Base-by-base conservation (phyloP, 2,329 filamentous ascomycete species). In the Xylaria sp. region DNA sequence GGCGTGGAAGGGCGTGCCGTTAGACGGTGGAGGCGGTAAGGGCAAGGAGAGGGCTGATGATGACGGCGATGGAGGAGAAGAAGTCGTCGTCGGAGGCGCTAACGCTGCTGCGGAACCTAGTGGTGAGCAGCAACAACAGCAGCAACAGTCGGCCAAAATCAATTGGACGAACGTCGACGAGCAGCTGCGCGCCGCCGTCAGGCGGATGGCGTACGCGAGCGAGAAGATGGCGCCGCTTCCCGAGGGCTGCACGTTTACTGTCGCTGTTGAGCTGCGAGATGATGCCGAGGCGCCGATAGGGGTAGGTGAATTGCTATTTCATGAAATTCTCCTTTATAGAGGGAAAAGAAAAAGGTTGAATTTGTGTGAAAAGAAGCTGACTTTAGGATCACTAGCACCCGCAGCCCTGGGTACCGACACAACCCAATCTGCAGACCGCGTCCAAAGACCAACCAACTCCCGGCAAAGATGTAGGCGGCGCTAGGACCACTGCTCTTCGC, bases 221-320 rank as follows among this genome's bases (percentile, higher is more conserved):
- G 85, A 89, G 69, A 85, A 82, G 65, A 83, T 93, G 70, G 81
- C 79, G 0, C 80, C 84, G 0, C 77, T 94, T 25, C 91, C 92
- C 0, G 80, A 84, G 1, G 86, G 87, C 1, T 94, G 91, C 78
- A 92, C 91, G 0, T 95, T 92, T 78, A 93, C 91, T 0, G 79
- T 95, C n/a, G 91, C 90, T 0, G 86, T 95, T 50, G 92, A 95
- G 79, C 78, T 94, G 72, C 88, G 87, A 48, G 87, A 91, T 25
- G 84, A 89, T 50, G 84, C 84, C 0, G 80, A 85, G 12, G 84
- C 87, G 10, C 89, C 89, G 0, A 88, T 90, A 70, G 85, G 84
- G 63, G 88, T 90, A 79, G 76, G 86, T 81, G 13, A 34, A 32
- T 32, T 54, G 46, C 52, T 44, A 18, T 39, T 37, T n/a, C 25